Evolutionary conservation across 768 basidiomycete genomes (phyloP), one percentile per base, ranked within the genome.

Genomic region (Tephrocybe sp.): DNA sequence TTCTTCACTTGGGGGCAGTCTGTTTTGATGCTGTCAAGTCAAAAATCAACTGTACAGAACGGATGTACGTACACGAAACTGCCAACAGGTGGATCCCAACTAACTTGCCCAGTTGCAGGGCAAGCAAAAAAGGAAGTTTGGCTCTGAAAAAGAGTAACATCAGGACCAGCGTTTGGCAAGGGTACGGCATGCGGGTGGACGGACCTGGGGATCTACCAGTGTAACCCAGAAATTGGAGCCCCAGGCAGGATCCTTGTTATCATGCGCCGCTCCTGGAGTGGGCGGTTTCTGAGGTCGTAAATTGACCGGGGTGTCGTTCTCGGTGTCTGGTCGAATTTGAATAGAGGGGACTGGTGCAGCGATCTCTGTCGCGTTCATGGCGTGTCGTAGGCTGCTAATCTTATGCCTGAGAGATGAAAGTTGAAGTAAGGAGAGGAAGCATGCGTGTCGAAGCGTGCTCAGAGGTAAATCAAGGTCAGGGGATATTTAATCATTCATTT

Each of bases 221-320:
- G 94, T 94, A 6, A 95, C 91, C 94, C 94, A 97, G 64, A 97
- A 95, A 65, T 92, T 86, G 22, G 87, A 81, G 4, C 91, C 91
- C 91, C 91, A 94, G 23, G 77, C 78, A 53, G 78, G 67, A 56
- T 77, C 78, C 47, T 76, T 71, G 40, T 61, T 67, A 45, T 75
- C 71, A 36, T 66, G 64, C 23, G 46, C 59, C 27, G 57, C 52
- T 57, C 44, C 72, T 66, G 30, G 37, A 47, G 41, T 19, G 6
- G 50, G 39, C 18, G 43, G 31, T 45, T 50, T 55, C 21, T 40
- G 53, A 37, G 51, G 47, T 25, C 38, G 53, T 40, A 43, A 18
- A 43, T 48, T 52, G 50, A 33, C 45, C 10, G 47, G 27, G 11
- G 27, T 29, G 27, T 30, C 33, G 4, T 50, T 39, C 15, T 24